A percentile compares a stretch with the other conserved stretches of the same genome.
These are phyloP conservation scores for Vaccinium myrtillus DNA, from an alignment of 148 eudicot species.

Conservation along the genomic window DNA sequence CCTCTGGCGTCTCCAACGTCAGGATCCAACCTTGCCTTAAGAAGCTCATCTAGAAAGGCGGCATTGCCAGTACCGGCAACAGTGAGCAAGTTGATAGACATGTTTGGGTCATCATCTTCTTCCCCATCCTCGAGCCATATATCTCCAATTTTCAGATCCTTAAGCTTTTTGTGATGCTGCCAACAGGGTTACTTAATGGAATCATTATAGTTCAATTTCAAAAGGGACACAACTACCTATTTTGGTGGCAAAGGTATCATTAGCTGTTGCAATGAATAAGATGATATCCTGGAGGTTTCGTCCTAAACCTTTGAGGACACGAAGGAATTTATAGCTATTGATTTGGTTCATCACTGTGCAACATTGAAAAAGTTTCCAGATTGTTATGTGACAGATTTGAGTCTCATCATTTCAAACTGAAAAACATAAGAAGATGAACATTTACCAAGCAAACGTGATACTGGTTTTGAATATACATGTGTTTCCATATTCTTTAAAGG, in stretches of 20 bases:
- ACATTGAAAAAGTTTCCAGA: neutral
- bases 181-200: neutral
- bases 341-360: neutral
- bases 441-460: too few species aligned
- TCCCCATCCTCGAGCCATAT: slow-evolving; percentile 37
- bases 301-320: too few species aligned
- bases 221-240: neutral
- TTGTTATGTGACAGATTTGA: neutral
- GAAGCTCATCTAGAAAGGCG: slow-evolving; percentile 54
- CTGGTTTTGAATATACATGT: neutral
- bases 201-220: neutral
- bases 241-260: neutral
- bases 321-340: neutral
- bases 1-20: slow-evolving; percentile 48
- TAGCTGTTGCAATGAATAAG: neutral
- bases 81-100: slow-evolving; percentile 45
- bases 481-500: neutral
- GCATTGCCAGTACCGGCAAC: slow-evolving; percentile 51
- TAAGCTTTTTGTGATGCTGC: slow-evolving; percentile 55
- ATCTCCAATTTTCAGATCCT: slow-evolving; percentile 47
- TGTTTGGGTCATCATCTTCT: slow-evolving; percentile 44
- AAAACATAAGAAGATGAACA: neutral
- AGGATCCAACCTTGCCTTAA: slow-evolving; percentile 46
- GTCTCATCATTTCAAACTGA: neutral
- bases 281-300: too few species aligned